phyloP scores from a whole-genome alignment of 2,329 filamentous ascomycete species.

The Ilyonectria destructans region DNA sequence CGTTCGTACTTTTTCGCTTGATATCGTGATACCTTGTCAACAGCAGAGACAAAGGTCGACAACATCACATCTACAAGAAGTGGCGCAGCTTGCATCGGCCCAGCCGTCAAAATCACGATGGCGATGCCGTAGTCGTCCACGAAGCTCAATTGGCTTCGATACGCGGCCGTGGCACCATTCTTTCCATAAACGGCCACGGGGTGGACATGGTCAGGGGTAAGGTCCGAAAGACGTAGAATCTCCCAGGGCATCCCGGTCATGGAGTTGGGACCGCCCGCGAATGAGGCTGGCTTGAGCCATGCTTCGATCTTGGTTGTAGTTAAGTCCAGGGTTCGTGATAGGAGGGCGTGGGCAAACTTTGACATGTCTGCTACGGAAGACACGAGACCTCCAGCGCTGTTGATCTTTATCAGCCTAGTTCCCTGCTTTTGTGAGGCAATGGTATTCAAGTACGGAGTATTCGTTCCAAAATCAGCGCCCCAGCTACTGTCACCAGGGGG shows the following conservation, averaged over 20 bases:
- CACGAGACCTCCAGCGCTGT: conserved; percentile 54
- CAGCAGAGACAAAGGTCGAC: conserved; percentile 46
- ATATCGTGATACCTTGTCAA: conserved; percentile 48
- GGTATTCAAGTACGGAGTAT: conserved; percentile 51
- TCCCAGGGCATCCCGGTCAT: conserved; percentile 59
- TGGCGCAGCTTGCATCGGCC: conserved; percentile 48
- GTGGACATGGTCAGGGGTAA: conserved; percentile 51
- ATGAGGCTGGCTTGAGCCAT: conserved; percentile 56
- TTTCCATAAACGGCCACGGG: conserved; percentile 55
- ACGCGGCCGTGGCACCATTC: conserved; percentile 54
- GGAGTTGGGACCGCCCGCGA: conserved; percentile 49
- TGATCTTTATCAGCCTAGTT: conserved; percentile 5
- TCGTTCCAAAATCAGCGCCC: conserved; percentile 54
- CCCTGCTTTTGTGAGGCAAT: background rate
- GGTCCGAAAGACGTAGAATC: conserved; percentile 49
- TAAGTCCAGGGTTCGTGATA: conserved; percentile 49
- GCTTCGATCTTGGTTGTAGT: conserved; percentile 44
- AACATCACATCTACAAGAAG: conserved; percentile 51
- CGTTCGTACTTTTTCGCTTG: conserved; percentile 46
- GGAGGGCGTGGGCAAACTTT: conserved; percentile 49
- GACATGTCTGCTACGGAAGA: conserved; percentile 55
- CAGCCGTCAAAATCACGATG: conserved; percentile 52
- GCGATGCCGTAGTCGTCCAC: conserved; percentile 57
- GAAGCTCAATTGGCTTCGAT: conserved; percentile 54
- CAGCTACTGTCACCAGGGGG: conserved; percentile 53